phyloP scores from a whole-genome alignment of 169 alveolate genomes.

The Eimeria sp. region DNA sequence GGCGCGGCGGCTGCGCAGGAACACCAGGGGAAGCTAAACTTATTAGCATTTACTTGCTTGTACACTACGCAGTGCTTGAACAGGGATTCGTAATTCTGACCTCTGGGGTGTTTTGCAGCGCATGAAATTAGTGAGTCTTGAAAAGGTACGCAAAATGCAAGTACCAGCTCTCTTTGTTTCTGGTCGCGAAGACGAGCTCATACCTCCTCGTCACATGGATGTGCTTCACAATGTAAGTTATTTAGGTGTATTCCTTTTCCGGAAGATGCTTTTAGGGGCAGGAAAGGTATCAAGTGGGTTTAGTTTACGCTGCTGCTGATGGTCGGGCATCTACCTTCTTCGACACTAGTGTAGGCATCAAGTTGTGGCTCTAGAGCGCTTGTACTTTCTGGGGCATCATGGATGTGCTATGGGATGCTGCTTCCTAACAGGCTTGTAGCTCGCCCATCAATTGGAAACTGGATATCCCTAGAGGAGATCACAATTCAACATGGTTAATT shows the following conservation, averaged over 20 bases:
- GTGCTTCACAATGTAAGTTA: constrained; percentile 24
- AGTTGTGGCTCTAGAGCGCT: not conserved
- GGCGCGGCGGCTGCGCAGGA: not conserved
- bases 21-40: not conserved
- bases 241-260: not conserved
- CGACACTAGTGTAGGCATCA: not conserved
- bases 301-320: not conserved
- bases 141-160: constrained; percentile 5
- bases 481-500: constrained; percentile 39
- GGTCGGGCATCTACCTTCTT: not conserved
- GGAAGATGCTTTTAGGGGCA: not conserved
- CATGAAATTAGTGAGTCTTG: constrained; percentile 5
- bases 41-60: not conserved
- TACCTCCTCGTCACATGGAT: constrained; percentile 44
- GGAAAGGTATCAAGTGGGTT: not conserved
- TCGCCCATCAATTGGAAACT: constrained; percentile 30
- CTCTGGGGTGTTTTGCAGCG: constrained; percentile 28
- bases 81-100: not conserved
- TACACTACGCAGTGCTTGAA: not conserved
- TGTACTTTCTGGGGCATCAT: not conserved
- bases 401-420: not conserved
- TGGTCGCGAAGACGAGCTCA: constrained; percentile 28
- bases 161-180: constrained; percentile 37
- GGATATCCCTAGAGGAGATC: constrained; percentile 30
- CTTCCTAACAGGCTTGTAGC: constrained; percentile 9